phyloP scores from a whole-genome alignment of 202 grass and related monocot species.

The Zoysia matrella region DNA sequence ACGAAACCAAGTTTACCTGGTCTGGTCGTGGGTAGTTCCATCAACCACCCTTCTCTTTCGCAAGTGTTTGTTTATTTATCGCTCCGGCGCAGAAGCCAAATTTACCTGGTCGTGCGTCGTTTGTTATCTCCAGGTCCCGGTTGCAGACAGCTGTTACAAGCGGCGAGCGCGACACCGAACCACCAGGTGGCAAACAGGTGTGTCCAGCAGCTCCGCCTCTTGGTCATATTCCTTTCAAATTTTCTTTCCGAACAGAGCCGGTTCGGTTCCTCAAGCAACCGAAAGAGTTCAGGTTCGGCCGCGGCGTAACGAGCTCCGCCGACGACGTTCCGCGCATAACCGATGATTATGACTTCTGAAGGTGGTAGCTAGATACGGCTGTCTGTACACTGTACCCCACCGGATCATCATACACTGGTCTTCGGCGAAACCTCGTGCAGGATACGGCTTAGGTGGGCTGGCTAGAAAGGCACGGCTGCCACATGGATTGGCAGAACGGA shows the following conservation, averaged over 20 bases:
- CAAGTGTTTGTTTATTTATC: no score
- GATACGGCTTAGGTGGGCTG: neutral
- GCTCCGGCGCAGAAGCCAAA: no score
- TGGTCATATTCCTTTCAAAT: neutral
- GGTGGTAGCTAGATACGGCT: slow-evolving; percentile 16
- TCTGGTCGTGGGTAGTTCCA: no score
- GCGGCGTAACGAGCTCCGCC: neutral
- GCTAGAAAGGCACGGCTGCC: neutral
- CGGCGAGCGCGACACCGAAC: neutral
- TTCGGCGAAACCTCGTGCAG: neutral
- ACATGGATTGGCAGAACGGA: neutral
- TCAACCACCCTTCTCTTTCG: no score
- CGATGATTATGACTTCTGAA: neutral
- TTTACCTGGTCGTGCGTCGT: no score
- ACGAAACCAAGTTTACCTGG: no score
- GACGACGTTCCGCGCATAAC: neutral
- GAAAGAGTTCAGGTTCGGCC: neutral
- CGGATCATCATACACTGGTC: neutral
- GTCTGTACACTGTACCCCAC: neutral
- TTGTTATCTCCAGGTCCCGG: neutral
- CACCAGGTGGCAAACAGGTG: neutral
- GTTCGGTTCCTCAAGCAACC: neutral
- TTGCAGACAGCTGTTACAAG: slow-evolving; percentile 18
- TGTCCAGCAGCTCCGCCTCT: neutral
- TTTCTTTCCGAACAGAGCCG: neutral